These are phyloP conservation scores for Epichloe bromicola DNA, from an alignment of 2,329 filamentous ascomycete species.

Conservation along the genomic window DNA sequence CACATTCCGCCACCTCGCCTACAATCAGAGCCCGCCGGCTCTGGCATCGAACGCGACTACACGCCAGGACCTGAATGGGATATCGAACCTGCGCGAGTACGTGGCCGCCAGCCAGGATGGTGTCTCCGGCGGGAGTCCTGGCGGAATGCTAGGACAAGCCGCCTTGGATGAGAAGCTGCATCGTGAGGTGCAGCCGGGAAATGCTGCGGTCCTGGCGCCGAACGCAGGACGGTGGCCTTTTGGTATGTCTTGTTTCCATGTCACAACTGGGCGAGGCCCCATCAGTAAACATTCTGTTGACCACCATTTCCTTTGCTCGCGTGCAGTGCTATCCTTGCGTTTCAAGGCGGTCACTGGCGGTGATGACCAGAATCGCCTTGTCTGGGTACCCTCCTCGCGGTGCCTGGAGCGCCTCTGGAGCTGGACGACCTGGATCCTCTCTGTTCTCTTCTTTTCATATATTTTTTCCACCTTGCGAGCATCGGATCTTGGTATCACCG, in stretches of 20 bases:
- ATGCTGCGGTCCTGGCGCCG: background rate
- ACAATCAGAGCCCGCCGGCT: slow-evolving; percentile 40
- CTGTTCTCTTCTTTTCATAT: slow-evolving; percentile 26
- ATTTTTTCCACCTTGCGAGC: slow-evolving; percentile 12
- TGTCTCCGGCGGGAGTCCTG: slow-evolving; percentile 15
- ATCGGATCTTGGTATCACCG: background rate
- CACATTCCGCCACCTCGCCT: slow-evolving; percentile 31
- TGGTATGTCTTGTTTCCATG: background rate
- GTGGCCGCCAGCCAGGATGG: slow-evolving; percentile 23
- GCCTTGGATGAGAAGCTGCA: slow-evolving; percentile 15
- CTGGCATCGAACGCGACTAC: slow-evolving; percentile 37
- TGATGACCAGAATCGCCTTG: slow-evolving; percentile 26
- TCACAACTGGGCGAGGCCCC: slow-evolving; percentile 10
- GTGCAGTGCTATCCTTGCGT: slow-evolving; percentile 18
- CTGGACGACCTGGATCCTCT: slow-evolving; percentile 29
- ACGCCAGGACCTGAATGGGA: slow-evolving; percentile 41
- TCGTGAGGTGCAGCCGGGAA: background rate
- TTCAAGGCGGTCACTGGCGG: slow-evolving; percentile 22
- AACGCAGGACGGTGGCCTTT: slow-evolving; percentile 18
- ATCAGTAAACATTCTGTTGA: no score
- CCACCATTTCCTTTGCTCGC: no score
- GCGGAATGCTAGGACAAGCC: slow-evolving; percentile 8
- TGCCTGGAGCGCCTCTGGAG: slow-evolving; percentile 22
- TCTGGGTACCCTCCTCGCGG: slow-evolving; percentile 16
- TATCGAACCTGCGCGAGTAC: slow-evolving; percentile 35